These are phyloP conservation scores for Beta corolliflora DNA, from an alignment of 179 eudicot species.

Conservation along the genomic window DNA sequence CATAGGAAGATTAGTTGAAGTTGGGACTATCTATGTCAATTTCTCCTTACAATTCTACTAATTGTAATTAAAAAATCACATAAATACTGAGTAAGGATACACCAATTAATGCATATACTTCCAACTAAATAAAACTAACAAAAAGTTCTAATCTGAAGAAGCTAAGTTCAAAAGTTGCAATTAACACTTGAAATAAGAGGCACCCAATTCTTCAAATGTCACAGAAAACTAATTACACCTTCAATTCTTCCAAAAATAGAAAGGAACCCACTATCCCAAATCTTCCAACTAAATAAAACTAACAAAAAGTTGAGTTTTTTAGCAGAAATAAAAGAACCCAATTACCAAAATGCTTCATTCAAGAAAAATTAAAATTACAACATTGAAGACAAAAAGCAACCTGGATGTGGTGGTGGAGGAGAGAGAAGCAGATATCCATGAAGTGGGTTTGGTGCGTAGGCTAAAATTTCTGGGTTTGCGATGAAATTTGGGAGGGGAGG, in stretches of 20 bases:
- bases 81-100: neutral
- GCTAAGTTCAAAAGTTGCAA: neutral
- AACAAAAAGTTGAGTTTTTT: neutral
- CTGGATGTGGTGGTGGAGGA: conserved; percentile 43
- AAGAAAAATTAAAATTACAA: neutral
- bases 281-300: too few relatives aligned
- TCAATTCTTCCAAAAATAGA: neutral
- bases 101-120: neutral
- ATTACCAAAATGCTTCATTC: neutral
- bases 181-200: conserved; percentile 1
- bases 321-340: conserved; percentile 3
- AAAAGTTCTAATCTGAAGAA: neutral
- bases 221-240: too few relatives aligned
- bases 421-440: conserved; percentile 36
- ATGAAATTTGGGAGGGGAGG: conserved; percentile 21
- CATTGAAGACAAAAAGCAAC: conserved; percentile 17
- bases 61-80: neutral
- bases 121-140: too few relatives aligned
- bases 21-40: too few relatives aligned
- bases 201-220: conserved; percentile 17
- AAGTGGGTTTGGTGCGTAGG: conserved; percentile 31
- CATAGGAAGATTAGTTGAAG: too few relatives aligned
- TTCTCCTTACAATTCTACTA: neutral
- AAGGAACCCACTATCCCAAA: neutral
- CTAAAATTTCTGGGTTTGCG: conserved; percentile 29